Conservation (phyloP, 129 eudicot genomes). For the Glebionis coronaria region DNA sequence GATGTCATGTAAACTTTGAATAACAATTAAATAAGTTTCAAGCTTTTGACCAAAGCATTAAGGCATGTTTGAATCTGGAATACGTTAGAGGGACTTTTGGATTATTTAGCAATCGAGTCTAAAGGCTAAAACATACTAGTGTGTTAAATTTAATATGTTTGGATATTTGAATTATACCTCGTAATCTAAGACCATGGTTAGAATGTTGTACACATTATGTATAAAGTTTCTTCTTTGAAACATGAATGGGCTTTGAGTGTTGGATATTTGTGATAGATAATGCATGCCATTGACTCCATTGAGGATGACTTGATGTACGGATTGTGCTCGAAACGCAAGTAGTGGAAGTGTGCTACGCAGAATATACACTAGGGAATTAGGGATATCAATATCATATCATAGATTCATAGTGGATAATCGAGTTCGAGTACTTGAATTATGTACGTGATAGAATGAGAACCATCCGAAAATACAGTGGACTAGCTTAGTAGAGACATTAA, state of each 20-base stretch:
- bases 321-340: neutral
- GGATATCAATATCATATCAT: too few species aligned
- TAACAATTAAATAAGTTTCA: too few species aligned
- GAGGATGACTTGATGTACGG: neutral
- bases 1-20: too few species aligned
- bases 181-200: neutral
- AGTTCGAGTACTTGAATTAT: neutral
- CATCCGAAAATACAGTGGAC: neutral
- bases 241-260: slow-evolving; percentile 1
- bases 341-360: neutral
- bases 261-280: neutral
- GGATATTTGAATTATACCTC: neutral
- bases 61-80: too few species aligned
- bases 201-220: neutral
- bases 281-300: too few species aligned
- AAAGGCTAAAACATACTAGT: neutral
- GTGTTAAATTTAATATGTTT: neutral
- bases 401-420: neutral
- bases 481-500: too few species aligned
- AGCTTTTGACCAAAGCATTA: too few species aligned
- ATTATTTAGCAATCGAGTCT: too few species aligned
- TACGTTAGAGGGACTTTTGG: too few species aligned
- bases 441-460: neutral
- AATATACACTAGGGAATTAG: too few species aligned
- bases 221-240: neutral